phyloP scores from a whole-genome alignment of 2,329 filamentous ascomycete species.

The Chaetomiaceae sp. region DNA sequence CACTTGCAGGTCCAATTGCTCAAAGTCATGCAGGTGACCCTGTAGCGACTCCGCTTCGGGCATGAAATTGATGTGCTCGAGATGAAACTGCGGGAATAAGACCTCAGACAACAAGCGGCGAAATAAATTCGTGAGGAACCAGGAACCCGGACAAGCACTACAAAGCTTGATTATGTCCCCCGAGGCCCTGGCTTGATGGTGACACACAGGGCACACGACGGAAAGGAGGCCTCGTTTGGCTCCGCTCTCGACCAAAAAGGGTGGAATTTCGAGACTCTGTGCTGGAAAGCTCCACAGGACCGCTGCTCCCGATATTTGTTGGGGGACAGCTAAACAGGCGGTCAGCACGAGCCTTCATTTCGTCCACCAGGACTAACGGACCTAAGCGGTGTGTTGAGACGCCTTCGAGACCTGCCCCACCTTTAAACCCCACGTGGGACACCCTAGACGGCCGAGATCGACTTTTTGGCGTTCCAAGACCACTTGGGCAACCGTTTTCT shows the following conservation, averaged over 20 bases:
- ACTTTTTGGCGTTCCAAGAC: too few species aligned
- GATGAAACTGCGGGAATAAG: background rate
- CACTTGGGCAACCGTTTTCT: too few species aligned
- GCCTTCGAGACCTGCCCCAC: constrained; percentile 6
- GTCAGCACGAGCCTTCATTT: constrained; percentile 6
- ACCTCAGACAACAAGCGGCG: background rate
- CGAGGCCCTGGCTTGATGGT: too few species aligned
- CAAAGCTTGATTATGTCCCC: background rate
- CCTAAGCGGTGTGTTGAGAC: constrained; percentile 10
- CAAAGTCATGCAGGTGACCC: constrained; percentile 11
- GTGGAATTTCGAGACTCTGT: background rate
- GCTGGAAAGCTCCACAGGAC: background rate
- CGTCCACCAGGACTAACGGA: background rate
- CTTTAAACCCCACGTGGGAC: constrained; percentile 12
- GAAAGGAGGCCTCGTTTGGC: background rate
- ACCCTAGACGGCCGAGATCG: background rate
- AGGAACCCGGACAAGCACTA: background rate
- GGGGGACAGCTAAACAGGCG: constrained; percentile 13
- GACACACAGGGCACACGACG: background rate
- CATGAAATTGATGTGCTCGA: background rate
- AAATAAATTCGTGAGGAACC: background rate
- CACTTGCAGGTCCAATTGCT: constrained; percentile 17
- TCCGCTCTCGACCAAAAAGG: background rate
- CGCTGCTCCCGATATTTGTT: constrained; percentile 5
- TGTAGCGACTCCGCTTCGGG: background rate